A percentile compares a stretch with the other conserved stretches of the same genome.
These are phyloP conservation scores for Williopsis jadinii DNA, from an alignment of 1,139 yeast species.

Conservation along the genomic window DNA sequence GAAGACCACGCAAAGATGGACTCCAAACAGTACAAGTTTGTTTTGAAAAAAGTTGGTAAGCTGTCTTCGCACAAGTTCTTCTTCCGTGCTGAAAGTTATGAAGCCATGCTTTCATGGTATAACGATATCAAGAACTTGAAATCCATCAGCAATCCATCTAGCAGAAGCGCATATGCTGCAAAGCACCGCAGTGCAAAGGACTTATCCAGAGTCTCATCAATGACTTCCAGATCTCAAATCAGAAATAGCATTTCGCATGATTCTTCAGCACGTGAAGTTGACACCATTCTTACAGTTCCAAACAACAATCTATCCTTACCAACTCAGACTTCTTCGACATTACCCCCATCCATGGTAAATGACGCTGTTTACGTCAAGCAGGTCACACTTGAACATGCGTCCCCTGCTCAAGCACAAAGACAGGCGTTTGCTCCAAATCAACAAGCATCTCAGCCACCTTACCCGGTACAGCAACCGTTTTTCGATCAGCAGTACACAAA, in stretches of 20 bases:
- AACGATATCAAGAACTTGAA: conserved; percentile 66
- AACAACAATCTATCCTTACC: conserved; percentile 18
- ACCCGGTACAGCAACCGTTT: too few species aligned
- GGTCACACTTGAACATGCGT: conserved; percentile 9
- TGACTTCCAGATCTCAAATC: conserved; percentile 11
- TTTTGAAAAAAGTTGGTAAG: conserved; percentile 63
- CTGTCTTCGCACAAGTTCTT: conserved; percentile 87
- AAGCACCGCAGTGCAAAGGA: conserved; percentile 20
- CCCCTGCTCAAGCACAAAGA: conserved; percentile 11
- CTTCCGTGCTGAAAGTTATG: conserved; percentile 76
- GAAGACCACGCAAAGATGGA: conserved; percentile 77
- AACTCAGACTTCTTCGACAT: conserved; percentile 11
- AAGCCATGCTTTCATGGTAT: conserved; percentile 79
- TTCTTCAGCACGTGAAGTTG: conserved; percentile 17
- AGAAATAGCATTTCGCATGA: conserved; percentile 14
- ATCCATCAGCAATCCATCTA: conserved; percentile 45
- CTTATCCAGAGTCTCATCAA: conserved; percentile 19
- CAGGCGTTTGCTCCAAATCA: conserved; percentile 14
- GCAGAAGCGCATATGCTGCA: conserved; percentile 36
- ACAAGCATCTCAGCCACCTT: conserved; percentile 3
- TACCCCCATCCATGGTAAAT: conserved; percentile 15
- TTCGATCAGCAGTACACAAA: too few species aligned
- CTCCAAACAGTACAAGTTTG: conserved; percentile 66
- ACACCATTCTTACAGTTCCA: conserved; percentile 24
- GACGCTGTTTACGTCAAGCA: conserved; percentile 20